Evolutionary conservation across 106 monocot species (phyloP).

Genomic region (Platanthera guangdongensis): DNA sequence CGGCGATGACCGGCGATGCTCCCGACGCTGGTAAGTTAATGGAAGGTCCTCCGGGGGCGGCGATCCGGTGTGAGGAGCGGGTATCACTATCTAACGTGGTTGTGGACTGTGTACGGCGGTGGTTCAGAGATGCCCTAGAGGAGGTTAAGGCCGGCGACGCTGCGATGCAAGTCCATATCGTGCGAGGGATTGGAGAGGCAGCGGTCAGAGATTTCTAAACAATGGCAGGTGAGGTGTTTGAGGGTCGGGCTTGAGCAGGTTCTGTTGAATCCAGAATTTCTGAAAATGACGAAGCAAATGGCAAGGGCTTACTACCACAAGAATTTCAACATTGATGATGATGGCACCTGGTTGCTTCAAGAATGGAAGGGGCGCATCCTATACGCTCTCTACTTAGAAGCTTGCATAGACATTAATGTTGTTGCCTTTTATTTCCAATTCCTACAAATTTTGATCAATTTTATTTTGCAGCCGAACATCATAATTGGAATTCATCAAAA

Average conservation of each 20-base stretch:
- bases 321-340: slow-evolving; percentile 27
- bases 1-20: background rate
- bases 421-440: too few relatives aligned
- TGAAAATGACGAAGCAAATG: slow-evolving; percentile 17
- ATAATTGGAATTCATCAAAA: too few relatives aligned
- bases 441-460: too few relatives aligned
- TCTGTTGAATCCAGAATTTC: slow-evolving; percentile 11
- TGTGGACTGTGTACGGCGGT: slow-evolving; percentile 58
- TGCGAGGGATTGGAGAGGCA: slow-evolving; percentile 30
- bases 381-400: slow-evolving; percentile 23
- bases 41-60: slow-evolving; percentile 7
- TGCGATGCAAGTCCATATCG: slow-evolving; percentile 80
- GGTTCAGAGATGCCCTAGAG: slow-evolving; percentile 89
- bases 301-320: slow-evolving; percentile 18
- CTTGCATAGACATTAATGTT: background rate
- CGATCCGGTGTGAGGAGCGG: slow-evolving; percentile 13
- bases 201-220: slow-evolving; percentile 28
- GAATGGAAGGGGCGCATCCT: slow-evolving; percentile 35
- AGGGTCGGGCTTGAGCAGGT: slow-evolving; percentile 28
- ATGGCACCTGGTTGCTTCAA: slow-evolving; percentile 26
- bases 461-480: too few relatives aligned
- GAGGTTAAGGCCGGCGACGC: slow-evolving; percentile 72
- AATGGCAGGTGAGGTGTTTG: slow-evolving; percentile 26
- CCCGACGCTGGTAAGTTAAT: background rate
- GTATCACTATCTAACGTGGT: slow-evolving; percentile 71